Evolutionary conservation across 2,329 filamentous ascomycete species (phyloP).

Genomic region (Nemania sp.): DNA sequence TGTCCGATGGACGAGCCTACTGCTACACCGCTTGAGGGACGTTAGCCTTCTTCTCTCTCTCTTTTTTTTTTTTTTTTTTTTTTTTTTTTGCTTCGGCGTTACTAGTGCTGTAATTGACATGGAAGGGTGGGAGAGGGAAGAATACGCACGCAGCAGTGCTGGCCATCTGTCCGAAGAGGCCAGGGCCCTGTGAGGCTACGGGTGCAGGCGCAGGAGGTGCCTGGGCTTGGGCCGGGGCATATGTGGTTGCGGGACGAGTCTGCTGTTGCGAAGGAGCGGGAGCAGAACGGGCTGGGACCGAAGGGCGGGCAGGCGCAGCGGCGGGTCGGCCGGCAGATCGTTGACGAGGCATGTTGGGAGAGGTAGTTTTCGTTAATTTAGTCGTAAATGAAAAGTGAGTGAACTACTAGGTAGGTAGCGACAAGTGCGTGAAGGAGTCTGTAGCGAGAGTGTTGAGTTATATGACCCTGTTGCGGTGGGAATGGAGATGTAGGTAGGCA

Average conservation of each 20-base stretch:
- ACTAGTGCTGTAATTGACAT: too few relatives aligned
- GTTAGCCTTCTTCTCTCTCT: slow-evolving; percentile 41
- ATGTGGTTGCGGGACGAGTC: slow-evolving; percentile 76
- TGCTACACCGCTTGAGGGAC: slow-evolving; percentile 82
- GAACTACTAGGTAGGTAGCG: too few relatives aligned
- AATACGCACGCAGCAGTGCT: slow-evolving; percentile 86
- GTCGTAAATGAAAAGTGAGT: neutral
- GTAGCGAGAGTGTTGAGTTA: neutral
- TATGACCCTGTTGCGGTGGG: neutral
- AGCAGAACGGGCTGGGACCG: slow-evolving; percentile 67
- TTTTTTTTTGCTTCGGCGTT: too few relatives aligned
- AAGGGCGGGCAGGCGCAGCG: slow-evolving; percentile 68
- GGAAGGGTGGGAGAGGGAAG: slow-evolving; percentile 11
- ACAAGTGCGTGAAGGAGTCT: too few relatives aligned
- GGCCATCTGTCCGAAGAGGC: slow-evolving; percentile 96
- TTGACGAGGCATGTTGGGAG: slow-evolving; percentile 78
- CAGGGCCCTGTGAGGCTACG: slow-evolving; percentile 75
- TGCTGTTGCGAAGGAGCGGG: slow-evolving; percentile 66
- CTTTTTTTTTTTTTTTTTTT: too few relatives aligned
- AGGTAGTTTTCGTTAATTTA: neutral
- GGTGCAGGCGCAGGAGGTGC: slow-evolving; percentile 58
- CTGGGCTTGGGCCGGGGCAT: slow-evolving; percentile 61
- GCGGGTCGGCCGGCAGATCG: slow-evolving; percentile 70
- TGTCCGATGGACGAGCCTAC: slow-evolving; percentile 96
- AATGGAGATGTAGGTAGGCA: slow-evolving; percentile 13